Percentiles rank a stretch among this genome's conserved stretches.
These are phyloP conservation scores for Biancaea sappan DNA, from an alignment of 306 rosid species.

Conservation along the genomic window DNA sequence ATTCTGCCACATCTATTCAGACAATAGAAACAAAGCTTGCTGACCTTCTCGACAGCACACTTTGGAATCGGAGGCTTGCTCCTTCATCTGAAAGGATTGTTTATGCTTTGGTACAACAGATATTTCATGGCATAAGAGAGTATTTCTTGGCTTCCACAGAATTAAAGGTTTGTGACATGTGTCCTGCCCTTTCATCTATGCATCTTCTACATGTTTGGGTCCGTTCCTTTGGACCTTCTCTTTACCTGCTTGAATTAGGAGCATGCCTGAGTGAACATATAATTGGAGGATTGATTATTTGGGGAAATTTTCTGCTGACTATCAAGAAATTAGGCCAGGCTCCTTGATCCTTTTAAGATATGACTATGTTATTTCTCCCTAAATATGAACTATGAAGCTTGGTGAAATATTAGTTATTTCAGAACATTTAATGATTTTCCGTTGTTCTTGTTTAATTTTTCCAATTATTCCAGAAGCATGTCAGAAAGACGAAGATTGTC, in stretches of 20 bases:
- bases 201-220: not conserved
- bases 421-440: not conserved
- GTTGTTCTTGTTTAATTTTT: conserved; percentile 4
- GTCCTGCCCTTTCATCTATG: conserved; percentile 27
- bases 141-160: conserved; percentile 96
- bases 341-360: not conserved
- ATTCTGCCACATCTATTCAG: conserved; percentile 62
- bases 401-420: not conserved
- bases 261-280: not conserved
- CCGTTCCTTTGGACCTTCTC: not conserved
- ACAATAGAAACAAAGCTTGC: conserved; percentile 90
- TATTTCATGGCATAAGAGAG: conserved; percentile 95
- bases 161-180: conserved; percentile 70
- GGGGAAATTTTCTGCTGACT: not conserved
- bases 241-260: conserved; percentile 20
- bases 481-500: not conserved
- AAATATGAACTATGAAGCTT: conserved; percentile 4
- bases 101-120: conserved; percentile 94
- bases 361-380: not conserved
- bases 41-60: conserved; percentile 96
- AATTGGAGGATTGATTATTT: conserved; percentile 18
- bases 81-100: conserved; percentile 98
- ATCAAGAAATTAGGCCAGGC: not conserved
- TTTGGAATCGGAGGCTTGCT: conserved; percentile 96
- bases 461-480: not conserved